phyloP scores from a whole-genome alignment of 441 rosid species.

The Erysimum pusillum region DNA sequence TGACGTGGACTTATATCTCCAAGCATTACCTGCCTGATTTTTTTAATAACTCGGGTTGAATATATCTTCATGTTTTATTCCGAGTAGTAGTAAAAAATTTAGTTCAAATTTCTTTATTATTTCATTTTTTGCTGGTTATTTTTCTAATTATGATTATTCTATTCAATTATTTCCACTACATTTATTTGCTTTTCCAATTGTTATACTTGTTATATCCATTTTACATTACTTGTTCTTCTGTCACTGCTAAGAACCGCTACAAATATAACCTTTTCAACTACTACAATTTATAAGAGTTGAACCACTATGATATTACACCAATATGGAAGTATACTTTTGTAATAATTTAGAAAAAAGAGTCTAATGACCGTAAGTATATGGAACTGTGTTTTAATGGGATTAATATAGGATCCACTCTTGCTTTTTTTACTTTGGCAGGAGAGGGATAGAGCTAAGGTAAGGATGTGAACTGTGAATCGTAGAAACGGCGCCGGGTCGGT shows the following conservation, averaged over 20 bases:
- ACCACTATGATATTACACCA: slow-evolving; percentile 21
- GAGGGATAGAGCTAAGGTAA: background rate
- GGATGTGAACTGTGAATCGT: slow-evolving; percentile 40
- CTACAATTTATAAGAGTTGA: slow-evolving; percentile 3
- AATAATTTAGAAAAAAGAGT: background rate
- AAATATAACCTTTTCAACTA: background rate
- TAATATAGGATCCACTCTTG: background rate
- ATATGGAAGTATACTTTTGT: slow-evolving; percentile 1
- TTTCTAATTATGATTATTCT: background rate
- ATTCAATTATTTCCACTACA: background rate
- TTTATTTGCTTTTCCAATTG: background rate
- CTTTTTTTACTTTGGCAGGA: background rate
- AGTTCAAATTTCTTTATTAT: background rate
- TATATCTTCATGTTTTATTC: too few relatives aligned
- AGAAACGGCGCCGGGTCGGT: slow-evolving; percentile 45
- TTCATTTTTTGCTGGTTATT: background rate
- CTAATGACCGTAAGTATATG: background rate
- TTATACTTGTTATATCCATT: background rate
- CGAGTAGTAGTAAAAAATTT: background rate
- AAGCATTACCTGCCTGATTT: background rate
- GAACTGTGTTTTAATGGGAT: background rate
- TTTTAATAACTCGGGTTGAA: too few relatives aligned
- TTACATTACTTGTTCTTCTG: background rate
- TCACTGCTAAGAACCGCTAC: background rate
- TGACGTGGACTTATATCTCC: slow-evolving; percentile 38